phyloP scores from a whole-genome alignment of 306 rosid genomes.

The Lathyrus sativus region DNA sequence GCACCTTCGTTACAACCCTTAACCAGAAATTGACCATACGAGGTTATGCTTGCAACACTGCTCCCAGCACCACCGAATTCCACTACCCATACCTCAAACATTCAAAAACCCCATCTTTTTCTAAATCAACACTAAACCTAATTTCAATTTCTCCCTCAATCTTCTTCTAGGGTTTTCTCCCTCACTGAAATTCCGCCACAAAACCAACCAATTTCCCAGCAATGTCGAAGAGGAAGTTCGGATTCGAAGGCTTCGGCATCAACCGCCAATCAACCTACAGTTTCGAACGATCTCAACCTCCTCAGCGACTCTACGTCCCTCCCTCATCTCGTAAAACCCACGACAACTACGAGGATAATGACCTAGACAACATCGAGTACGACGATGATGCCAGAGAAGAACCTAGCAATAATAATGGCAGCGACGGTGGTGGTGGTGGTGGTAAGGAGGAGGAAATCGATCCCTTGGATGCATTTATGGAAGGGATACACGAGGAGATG shows the following conservation, averaged over 20 bases:
- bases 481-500: conserved; percentile 90
- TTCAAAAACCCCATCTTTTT: background rate
- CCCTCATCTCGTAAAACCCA: conserved; percentile 80
- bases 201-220: background rate
- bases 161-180: conserved; percentile 42
- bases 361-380: conserved; percentile 78
- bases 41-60: conserved; percentile 6
- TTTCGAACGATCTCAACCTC: conserved; percentile 81
- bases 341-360: conserved; percentile 83
- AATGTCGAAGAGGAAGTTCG: conserved; percentile 94
- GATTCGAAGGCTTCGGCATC: conserved; percentile 91
- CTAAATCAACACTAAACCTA: background rate
- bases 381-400: conserved; percentile 49
- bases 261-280: conserved; percentile 82
- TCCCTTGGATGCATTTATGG: conserved; percentile 96
- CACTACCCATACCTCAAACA: background rate
- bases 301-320: conserved; percentile 85
- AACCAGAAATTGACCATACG: conserved; percentile 17
- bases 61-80: conserved; percentile 2
- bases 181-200: background rate
- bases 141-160: background rate
- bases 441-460: conserved; percentile 69
- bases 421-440: conserved; percentile 27
- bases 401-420: background rate
- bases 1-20: background rate